phyloP scores from a whole-genome alignment of 257 asterid genomes.

The Primulina huaijiensis region DNA sequence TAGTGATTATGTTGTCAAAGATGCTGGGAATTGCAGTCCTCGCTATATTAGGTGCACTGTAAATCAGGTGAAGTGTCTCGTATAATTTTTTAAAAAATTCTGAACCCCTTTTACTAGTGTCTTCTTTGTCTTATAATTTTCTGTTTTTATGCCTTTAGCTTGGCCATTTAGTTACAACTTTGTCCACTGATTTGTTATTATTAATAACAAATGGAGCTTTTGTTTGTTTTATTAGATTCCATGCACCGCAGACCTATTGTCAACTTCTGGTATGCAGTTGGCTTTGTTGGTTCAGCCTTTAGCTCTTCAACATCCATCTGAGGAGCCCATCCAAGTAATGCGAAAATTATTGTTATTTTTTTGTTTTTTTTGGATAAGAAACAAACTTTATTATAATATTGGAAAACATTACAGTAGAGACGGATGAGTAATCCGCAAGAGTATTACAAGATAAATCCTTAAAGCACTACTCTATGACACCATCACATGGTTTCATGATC shows the following conservation, averaged over 20 bases:
- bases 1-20: slow-evolving; percentile 84
- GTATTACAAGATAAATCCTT: too few species aligned
- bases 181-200: slow-evolving; percentile 1
- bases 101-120: background rate
- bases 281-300: slow-evolving; percentile 96
- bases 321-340: slow-evolving; percentile 92
- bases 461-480: too few species aligned
- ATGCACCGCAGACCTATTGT: slow-evolving; percentile 84
- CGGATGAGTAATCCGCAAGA: too few species aligned
- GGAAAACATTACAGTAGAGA: too few species aligned
- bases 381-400: too few species aligned
- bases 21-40: slow-evolving; percentile 98
- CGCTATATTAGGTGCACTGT: slow-evolving; percentile 95
- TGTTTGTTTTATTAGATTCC: slow-evolving; percentile 66
- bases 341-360: slow-evolving; percentile 9
- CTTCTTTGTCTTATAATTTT: slow-evolving; percentile 4
- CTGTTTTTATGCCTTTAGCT: background rate
- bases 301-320: slow-evolving; percentile 95
- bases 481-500: too few species aligned
- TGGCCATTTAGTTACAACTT: slow-evolving; percentile 13
- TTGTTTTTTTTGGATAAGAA: background rate
- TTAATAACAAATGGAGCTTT: slow-evolving; percentile 23
- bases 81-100: background rate
- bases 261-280: slow-evolving; percentile 95
- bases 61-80: slow-evolving; percentile 64